Base-by-base conservation (phyloP, 2,329 filamentous ascomycete species). In the Exophiala dermatitidis region DNA sequence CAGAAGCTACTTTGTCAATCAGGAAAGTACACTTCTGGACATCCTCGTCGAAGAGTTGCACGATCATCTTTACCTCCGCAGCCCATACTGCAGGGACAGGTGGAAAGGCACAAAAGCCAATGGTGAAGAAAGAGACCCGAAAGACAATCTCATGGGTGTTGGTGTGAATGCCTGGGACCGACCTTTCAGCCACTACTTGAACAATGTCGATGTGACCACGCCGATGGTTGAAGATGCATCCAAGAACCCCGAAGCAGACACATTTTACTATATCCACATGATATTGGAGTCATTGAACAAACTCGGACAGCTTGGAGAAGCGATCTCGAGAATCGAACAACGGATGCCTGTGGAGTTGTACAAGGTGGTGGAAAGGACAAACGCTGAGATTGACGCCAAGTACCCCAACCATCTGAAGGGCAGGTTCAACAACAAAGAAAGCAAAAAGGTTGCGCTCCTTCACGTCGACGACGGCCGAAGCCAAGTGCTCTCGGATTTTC, bases 11-110 rank as follows among this genome's bases (percentile, higher is more conserved):
- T 82, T 98, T 53, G 84, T 84, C 54, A 97, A 95, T 66, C 94
- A 98, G 67, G 93, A 98, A 72, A 87, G 85, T 30, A 84, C 88
- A 0, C 73, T 98, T 59, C 91, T 91, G 65, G 93, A 98, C 66
- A 97, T 97, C 49, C 69, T 98, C 52, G 84, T 97, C n/a, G 93
- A 98, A 68, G 93, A 98, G 69, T 76, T 98, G 33, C 93, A 98
- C 67, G 93, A 95, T 67, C 93, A 98, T 71, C 77, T 98, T 3
- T 98, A 98, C 67, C 81, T 98, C 37, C 97, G 97, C 68, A 97
- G 91, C 2, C 93, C 91, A 0, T 98, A 98, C 67, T 97, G 91
- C 66, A 90, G 95, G 67, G 89, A 95, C 67, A 79, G 93, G 61
- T 98, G 93, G 93, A 94, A 95, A 69, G 81, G 80, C 54, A 81